phyloP scores from a whole-genome alignment of 805 yeast species.

The Candida nitratophila region DNA sequence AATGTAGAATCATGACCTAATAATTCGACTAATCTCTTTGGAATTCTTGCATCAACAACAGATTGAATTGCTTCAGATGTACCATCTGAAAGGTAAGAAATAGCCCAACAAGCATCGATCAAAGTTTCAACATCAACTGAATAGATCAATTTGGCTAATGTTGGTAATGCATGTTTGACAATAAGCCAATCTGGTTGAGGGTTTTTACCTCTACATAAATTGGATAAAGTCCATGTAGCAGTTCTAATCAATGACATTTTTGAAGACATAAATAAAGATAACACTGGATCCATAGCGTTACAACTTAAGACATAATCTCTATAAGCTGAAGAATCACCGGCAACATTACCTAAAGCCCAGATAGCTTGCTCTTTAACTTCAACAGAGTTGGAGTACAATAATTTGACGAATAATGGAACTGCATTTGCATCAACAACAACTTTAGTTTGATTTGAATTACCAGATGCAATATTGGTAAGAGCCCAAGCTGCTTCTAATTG shows the following conservation, averaged over 20 bases:
- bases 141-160: constrained; percentile 83
- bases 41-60: constrained; percentile 93
- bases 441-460: constrained; percentile 81
- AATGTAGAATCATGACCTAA: constrained; percentile 75
- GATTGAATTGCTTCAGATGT: constrained; percentile 91
- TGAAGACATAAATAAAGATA: constrained; percentile 68
- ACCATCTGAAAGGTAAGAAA: constrained; percentile 91
- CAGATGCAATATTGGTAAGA: constrained; percentile 96
- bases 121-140: constrained; percentile 89
- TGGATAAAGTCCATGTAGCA: constrained; percentile 96
- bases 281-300: constrained; percentile 85
- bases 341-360: constrained; percentile 98
- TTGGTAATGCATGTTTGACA: constrained; percentile 84
- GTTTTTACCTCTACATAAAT: constrained; percentile 91
- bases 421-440: constrained; percentile 92
- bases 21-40: constrained; percentile 87
- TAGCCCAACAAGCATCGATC: constrained; percentile 98
- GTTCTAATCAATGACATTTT: constrained; percentile 90
- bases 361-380: constrained; percentile 98
- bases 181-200: constrained; percentile 95
- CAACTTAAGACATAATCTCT: constrained; percentile 84
- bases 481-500: constrained; percentile 99
- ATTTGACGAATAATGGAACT: constrained; percentile 81
- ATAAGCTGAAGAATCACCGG: constrained; percentile 89
- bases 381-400: constrained; percentile 70